A percentile compares a stretch with the other conserved stretches of the same genome.
These are phyloP conservation scores for Vigna reflexopilosa DNA, from an alignment of 306 rosid genomes.

Conservation along the genomic window DNA sequence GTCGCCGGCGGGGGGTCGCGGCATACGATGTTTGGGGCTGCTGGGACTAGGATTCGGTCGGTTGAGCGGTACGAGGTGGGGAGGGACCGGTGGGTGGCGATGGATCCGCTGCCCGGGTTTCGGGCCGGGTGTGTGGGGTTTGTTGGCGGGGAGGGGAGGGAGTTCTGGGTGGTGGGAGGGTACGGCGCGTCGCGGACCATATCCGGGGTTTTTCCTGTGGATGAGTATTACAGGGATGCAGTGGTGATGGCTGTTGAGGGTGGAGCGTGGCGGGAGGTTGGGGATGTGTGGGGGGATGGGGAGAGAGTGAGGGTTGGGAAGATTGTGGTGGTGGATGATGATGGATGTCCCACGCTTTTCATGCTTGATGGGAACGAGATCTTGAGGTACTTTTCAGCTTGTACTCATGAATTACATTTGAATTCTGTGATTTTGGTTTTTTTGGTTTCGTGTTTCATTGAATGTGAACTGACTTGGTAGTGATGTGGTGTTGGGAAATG, in stretches of 20 bases:
- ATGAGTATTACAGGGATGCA: conserved; percentile 70
- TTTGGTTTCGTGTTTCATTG: no score
- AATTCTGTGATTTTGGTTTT: no score
- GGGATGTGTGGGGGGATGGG: conserved; percentile 75
- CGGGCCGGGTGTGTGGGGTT: conserved; percentile 94
- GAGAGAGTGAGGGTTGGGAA: conserved; percentile 72
- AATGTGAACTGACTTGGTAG: not conserved
- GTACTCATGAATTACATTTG: not conserved
- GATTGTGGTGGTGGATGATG: conserved; percentile 66
- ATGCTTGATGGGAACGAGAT: conserved; percentile 81
- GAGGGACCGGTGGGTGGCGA: conserved; percentile 68
- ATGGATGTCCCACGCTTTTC: conserved; percentile 58
- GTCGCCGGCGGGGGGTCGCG: conserved; percentile 94
- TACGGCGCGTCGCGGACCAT: conserved; percentile 81
- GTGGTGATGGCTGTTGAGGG: conserved; percentile 69
- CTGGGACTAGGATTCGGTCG: conserved; percentile 69
- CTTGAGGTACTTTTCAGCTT: conserved; percentile 58
- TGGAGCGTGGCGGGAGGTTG: conserved; percentile 75
- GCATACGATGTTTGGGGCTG: conserved; percentile 73
- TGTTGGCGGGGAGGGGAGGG: conserved; percentile 56
- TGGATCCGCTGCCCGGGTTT: conserved; percentile 72
- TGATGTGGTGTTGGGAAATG: not conserved
- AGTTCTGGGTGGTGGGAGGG: conserved; percentile 95
- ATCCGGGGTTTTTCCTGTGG: conserved; percentile 82
- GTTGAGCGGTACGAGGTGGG: conserved; percentile 73